Base-by-base conservation (phyloP, 257 asterid species). In the Solanum paucissectum region DNA sequence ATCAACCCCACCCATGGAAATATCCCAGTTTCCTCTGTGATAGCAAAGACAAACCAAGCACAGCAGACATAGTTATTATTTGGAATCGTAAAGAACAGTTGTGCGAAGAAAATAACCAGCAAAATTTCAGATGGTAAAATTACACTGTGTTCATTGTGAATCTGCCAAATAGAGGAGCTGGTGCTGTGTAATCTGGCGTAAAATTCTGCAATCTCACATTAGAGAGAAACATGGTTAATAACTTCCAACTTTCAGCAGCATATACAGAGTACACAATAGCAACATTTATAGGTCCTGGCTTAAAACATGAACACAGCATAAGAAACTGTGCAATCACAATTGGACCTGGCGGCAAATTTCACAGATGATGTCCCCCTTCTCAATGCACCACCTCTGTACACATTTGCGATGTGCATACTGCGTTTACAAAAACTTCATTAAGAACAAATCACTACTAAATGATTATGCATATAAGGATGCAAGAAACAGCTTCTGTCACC, bases 401-500 rank as follows among this genome's bases (percentile, higher is more conserved):
- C 99, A 96, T 87, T 90, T 89, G 9, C 98, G 94, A 88, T 95
- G 99, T 72, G 98, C 98, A 89, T 94, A 94, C 99, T 96, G 91
- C 89, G 75, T 37, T 74, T 25, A 29, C 52, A 37, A 52, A 68
- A 81, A 69, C 16, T 49, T 23, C 52, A 62, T 33, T 27, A 74
- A 58, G 6, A 62, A 46, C 79, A 84, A 87, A 37, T 18, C 55
- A 23, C 12, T 12, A 36, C 18, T 32, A 23, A 20, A 44, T 14
- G 10, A 49, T 32, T 23, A 29, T 23, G 58, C 72, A 5, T 40
- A 11, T 38, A 66, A 46, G 55, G 21, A 72, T 72, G 68, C 62
- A 86, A 20, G 40, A 10, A 55, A 86, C 46, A 42, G 21, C 83
- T 38, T 38, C 4, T 40, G 60, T 38, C 44, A 18, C 4, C 64